A percentile compares a stretch with the other conserved stretches of the same genome.
Evolutionary conservation across 345 rosid species (phyloP).

Genomic region (Heritiera fomes): DNA sequence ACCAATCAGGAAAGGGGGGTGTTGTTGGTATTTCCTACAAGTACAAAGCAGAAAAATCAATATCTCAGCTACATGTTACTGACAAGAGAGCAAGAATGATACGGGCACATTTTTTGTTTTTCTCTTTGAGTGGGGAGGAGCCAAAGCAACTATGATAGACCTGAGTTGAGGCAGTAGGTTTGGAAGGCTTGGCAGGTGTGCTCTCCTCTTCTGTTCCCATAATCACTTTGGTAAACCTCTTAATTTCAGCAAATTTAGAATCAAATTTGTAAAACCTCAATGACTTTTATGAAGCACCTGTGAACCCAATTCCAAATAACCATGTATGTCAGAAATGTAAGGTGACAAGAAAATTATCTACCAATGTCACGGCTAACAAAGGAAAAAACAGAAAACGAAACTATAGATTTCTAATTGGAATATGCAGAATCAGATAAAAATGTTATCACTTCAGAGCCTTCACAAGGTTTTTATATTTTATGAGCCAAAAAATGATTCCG

Average conservation of each 20-base stretch:
- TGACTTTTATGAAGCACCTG: conserved; percentile 31
- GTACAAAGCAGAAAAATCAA: conserved; percentile 21
- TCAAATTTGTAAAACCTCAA: conserved; percentile 3
- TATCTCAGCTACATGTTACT: not conserved
- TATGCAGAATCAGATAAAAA: not conserved
- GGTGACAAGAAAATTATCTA: not conserved
- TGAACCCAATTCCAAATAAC: conserved; percentile 21
- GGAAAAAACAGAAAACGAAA: conserved; percentile 5
- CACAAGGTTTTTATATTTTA: not conserved
- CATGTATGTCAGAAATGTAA: conserved; percentile 20
- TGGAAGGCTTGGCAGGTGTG: conserved; percentile 67
- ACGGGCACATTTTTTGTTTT: not conserved
- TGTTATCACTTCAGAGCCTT: not conserved
- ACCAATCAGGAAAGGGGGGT: conserved; percentile 83
- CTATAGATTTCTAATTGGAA: not conserved
- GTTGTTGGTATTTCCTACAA: conserved; percentile 69
- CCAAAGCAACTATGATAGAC: conserved; percentile 28
- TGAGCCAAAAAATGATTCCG: conserved; percentile 12
- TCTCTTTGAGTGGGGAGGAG: not conserved
- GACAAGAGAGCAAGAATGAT: not conserved
- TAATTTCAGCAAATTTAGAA: conserved; percentile 22
- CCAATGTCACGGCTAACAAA: not conserved
- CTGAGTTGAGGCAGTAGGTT: conserved; percentile 71
- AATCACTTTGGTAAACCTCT: conserved; percentile 13
- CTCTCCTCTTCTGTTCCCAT: conserved; percentile 88